Evolutionary conservation across 1,284 basidiomycete genomes (phyloP).

Genomic region (Puccinia triticina): DNA sequence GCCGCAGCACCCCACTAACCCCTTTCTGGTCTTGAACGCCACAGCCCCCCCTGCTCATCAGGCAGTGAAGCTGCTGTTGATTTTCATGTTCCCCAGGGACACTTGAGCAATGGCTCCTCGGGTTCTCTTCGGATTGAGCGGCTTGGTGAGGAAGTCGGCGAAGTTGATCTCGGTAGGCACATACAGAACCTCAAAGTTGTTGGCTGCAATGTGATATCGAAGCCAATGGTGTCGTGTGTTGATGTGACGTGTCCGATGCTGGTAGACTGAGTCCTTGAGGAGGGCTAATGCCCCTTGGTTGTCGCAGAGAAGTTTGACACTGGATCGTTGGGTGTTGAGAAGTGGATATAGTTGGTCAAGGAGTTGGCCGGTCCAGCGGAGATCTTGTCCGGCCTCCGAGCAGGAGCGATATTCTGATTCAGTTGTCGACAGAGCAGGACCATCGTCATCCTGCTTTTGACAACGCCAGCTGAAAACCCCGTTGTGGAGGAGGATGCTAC

Average conservation of each 20-base stretch:
- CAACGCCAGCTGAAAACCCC: not conserved
- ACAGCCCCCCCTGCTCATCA: too few relatives aligned
- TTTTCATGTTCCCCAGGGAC: too few relatives aligned
- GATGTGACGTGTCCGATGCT: conserved; percentile 51
- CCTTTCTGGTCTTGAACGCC: too few relatives aligned
- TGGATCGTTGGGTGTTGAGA: not conserved
- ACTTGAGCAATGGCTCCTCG: too few relatives aligned
- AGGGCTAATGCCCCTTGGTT: not conserved
- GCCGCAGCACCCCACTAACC: too few relatives aligned
- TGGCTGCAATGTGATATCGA: not conserved
- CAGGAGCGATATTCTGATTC: not conserved
- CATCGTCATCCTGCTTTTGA: not conserved
- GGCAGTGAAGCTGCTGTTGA: too few relatives aligned
- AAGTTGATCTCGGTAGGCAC: not conserved
- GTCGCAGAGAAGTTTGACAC: not conserved
- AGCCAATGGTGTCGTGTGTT: conserved; percentile 19
- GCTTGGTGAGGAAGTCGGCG: not conserved
- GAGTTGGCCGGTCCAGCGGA: not conserved
- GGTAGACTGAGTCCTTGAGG: conserved; percentile 35
- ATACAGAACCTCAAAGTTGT: not conserved
- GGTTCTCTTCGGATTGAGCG: not conserved
- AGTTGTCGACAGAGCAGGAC: not conserved
- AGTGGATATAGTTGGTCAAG: not conserved
- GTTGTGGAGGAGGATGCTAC: not conserved
- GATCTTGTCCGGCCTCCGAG: not conserved